Conservation (phyloP, 2,329 filamentous ascomycete species). For the Trichophyton verrucosum region DNA sequence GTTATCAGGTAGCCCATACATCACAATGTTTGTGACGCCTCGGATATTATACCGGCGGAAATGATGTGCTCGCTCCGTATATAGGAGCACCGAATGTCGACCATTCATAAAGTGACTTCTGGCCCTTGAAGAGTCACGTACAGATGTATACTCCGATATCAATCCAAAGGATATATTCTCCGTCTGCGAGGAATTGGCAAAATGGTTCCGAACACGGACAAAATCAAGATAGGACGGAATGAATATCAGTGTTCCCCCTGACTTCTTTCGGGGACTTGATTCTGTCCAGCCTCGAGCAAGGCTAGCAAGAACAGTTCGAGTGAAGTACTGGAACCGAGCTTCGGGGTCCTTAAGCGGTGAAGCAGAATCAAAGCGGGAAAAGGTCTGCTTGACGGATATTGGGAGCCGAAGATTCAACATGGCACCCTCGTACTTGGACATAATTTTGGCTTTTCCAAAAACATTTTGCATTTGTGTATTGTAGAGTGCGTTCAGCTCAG, state of each 20-base stretch:
- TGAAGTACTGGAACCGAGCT: constrained; percentile 82
- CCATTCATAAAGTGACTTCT: constrained; percentile 78
- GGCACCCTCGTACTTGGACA: constrained; percentile 54
- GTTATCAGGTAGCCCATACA: constrained; percentile 87
- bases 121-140: constrained; percentile 67
- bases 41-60: constrained; percentile 77
- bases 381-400: constrained; percentile 69
- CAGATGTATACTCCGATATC: constrained; percentile 76
- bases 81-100: constrained; percentile 69
- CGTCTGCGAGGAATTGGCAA: constrained; percentile 54
- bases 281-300: constrained; percentile 20
- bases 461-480: constrained; percentile 67
- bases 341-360: constrained; percentile 68
- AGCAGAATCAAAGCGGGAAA: constrained; percentile 67
- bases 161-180: constrained; percentile 58
- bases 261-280: constrained; percentile 30
- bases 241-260: constrained; percentile 68
- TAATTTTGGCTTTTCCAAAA: constrained; percentile 64
- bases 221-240: constrained; percentile 93
- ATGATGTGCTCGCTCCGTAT: constrained; percentile 93
- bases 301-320: constrained; percentile 63
- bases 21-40: constrained; percentile 71
- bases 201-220: constrained; percentile 82
- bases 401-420: constrained; percentile 55
- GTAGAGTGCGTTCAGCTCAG: constrained; percentile 72